A percentile compares a stretch with the other conserved stretches of the same genome.
These are phyloP conservation scores for Kuraishia borneana DNA, from an alignment of 805 yeast genomes.

Conservation along the genomic window DNA sequence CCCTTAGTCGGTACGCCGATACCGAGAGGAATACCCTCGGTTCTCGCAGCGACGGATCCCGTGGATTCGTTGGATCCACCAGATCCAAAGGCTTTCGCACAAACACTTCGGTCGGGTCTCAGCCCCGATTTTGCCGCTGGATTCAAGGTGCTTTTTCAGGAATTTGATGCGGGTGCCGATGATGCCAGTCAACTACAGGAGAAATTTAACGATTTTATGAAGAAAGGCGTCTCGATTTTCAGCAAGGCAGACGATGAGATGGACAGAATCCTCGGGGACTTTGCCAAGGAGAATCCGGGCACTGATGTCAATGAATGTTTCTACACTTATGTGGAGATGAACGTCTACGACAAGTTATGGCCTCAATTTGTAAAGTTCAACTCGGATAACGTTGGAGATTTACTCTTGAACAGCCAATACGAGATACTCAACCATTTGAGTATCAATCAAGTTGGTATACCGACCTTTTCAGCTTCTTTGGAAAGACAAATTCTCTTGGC, in stretches of 20 bases:
- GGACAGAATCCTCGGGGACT: slow-evolving; percentile 11
- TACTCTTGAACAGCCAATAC: slow-evolving; percentile 17
- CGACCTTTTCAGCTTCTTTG: slow-evolving; percentile 14
- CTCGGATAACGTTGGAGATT: slow-evolving; percentile 6
- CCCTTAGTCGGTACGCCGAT: slow-evolving; percentile 37
- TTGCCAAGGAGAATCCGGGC: slow-evolving; percentile 13
- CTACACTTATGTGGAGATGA: slow-evolving; percentile 62
- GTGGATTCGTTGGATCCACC: not conserved
- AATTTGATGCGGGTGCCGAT: slow-evolving; percentile 20
- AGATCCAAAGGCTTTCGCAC: not conserved
- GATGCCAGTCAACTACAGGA: slow-evolving; percentile 17
- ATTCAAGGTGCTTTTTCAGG: slow-evolving; percentile 25
- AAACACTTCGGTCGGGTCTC: not conserved
- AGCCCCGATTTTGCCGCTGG: slow-evolving; percentile 23
- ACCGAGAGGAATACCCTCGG: slow-evolving; percentile 4
- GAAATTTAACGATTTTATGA: slow-evolving; percentile 16
- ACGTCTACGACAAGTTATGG: slow-evolving; percentile 63
- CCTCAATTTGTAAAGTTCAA: slow-evolving; percentile 15
- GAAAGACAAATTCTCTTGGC: slow-evolving; percentile 40
- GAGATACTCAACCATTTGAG: slow-evolving; percentile 26
- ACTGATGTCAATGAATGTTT: slow-evolving; percentile 41
- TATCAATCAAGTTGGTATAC: slow-evolving; percentile 39
- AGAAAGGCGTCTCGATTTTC: slow-evolving; percentile 20
- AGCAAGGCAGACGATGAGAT: slow-evolving; percentile 14
- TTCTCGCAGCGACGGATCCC: not conserved